Evolutionary conservation across 2,329 filamentous ascomycete genomes (phyloP).

Genomic region (Colletotrichum cuscutae): DNA sequence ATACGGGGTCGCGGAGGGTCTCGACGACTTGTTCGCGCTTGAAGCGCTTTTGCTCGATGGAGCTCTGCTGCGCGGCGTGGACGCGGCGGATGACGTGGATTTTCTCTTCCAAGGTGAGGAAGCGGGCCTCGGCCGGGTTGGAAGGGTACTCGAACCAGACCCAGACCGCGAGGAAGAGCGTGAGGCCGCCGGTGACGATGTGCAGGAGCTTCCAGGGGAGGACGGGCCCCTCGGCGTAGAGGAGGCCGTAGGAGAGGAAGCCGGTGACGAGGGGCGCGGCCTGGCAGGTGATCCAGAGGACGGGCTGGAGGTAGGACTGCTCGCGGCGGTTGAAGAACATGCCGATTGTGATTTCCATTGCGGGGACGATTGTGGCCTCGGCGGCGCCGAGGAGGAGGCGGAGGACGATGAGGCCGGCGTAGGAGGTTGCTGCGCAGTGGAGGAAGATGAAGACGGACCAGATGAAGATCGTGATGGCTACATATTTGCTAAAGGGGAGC

Average conservation of each 20-base stretch:
- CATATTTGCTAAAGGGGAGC: conserved; percentile 49
- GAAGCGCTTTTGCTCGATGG: conserved; percentile 51
- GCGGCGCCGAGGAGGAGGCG: conserved; percentile 48
- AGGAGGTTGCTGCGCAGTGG: conserved; percentile 48
- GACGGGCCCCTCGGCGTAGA: conserved; percentile 46
- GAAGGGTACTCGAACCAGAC: conserved; percentile 46
- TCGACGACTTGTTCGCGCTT: conserved; percentile 44
- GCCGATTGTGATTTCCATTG: conserved; percentile 52
- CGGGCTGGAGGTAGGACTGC: conserved; percentile 45
- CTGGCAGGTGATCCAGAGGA: conserved; percentile 46
- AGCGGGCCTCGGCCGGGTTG: conserved; percentile 37
- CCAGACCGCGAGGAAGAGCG: conserved; percentile 45
- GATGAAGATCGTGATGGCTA: conserved; percentile 44
- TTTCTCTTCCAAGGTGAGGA: conserved; percentile 38
- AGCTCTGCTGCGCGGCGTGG: conserved; percentile 45
- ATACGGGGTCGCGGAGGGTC: conserved; percentile 43
- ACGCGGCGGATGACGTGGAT: conserved; percentile 41
- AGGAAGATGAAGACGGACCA: conserved; percentile 51
- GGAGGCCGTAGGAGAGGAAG: conserved; percentile 52
- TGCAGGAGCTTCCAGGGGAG: conserved; percentile 52
- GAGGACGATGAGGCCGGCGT: conserved; percentile 48
- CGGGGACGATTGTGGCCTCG: conserved; percentile 50
- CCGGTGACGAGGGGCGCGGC: conserved; percentile 49
- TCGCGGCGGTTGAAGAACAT: conserved; percentile 52
- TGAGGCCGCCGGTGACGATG: conserved; percentile 49